Evolutionary conservation across 352 stramenopile genomes (phyloP).

Genomic region (Phytopythium oedochilum): DNA sequence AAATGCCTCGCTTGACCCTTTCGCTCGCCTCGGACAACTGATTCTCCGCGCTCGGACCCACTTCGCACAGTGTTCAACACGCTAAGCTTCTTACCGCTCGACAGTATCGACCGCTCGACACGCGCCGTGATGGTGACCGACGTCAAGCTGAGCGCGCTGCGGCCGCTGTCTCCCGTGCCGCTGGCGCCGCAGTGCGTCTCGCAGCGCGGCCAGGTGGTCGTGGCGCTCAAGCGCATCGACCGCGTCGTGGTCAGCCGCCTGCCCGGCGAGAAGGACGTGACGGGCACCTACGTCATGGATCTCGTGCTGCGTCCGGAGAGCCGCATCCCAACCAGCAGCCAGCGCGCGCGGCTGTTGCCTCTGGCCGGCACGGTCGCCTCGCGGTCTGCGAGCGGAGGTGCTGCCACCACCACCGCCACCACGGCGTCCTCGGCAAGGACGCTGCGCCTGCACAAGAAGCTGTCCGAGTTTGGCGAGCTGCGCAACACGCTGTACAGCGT

Average conservation of each 20-base stretch:
- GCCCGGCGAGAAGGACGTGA: conserved; percentile 3
- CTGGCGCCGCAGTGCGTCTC: conserved; percentile 26
- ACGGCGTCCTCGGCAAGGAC: neutral
- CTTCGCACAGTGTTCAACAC: neutral
- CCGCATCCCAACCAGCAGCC: conserved; percentile 5
- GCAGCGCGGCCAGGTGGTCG: conserved; percentile 14
- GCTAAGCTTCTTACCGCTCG: no score
- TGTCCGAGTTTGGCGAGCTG: conserved; percentile 14
- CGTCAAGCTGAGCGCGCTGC: conserved; percentile 8
- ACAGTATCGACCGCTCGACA: neutral
- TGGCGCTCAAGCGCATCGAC: conserved; percentile 24
- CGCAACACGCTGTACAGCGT: conserved; percentile 17
- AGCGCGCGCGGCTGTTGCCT: neutral
- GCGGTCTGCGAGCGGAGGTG: neutral
- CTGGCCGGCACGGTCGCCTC: neutral
- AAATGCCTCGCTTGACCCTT: no score
- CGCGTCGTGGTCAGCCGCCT: conserved; percentile 13
- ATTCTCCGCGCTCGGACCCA: neutral
- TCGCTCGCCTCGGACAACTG: neutral
- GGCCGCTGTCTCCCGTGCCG: conserved; percentile 21
- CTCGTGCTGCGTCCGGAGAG: conserved; percentile 2
- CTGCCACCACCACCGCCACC: neutral
- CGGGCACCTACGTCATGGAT: conserved; percentile 3
- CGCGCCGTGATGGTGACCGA: neutral
- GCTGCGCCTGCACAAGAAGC: conserved; percentile 12